Evolutionary conservation across 495 filamentous ascomycete species (phyloP).

Genomic region (Choiromyces venosus): DNA sequence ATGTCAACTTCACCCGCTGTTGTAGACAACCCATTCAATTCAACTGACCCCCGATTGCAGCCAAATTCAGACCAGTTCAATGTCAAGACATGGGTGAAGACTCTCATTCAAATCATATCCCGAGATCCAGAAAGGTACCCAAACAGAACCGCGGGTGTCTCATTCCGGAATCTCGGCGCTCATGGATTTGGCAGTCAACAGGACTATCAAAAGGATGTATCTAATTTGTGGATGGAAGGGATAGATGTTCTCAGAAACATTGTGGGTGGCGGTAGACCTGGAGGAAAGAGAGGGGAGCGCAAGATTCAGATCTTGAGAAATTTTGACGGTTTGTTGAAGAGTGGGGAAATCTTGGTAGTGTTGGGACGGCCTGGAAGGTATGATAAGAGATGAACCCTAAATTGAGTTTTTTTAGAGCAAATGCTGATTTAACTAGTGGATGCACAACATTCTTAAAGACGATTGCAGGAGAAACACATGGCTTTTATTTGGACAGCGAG

Average conservation of each 20-base stretch:
- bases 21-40: conserved; percentile 35
- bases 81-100: conserved; percentile 53
- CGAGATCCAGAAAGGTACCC: conserved; percentile 46
- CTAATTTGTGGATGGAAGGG: conserved; percentile 58
- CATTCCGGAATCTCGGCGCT: conserved; percentile 62
- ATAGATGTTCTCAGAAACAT: conserved; percentile 48
- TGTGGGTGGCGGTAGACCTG: conserved; percentile 47
- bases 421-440: conserved; percentile 47
- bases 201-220: conserved; percentile 73
- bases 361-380: conserved; percentile 64
- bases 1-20: conserved; percentile 22
- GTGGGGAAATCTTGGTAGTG: conserved; percentile 75
- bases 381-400: neutral
- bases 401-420: neutral
- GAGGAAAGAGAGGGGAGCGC: conserved; percentile 41
- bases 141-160: conserved; percentile 52
- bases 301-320: conserved; percentile 73
- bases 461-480: conserved; percentile 69
- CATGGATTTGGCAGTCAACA: conserved; percentile 71
- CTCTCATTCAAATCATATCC: conserved; percentile 48
- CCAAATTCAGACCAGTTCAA: conserved; percentile 53
- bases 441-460: conserved; percentile 77
- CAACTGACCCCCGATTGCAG: conserved; percentile 44
- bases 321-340: conserved; percentile 69
- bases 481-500: conserved; percentile 59